Evolutionary conservation across 202 grass and related monocot species (phyloP), one percentile per base, ranked within the genome.

Genomic region (Zoysia matrella): DNA sequence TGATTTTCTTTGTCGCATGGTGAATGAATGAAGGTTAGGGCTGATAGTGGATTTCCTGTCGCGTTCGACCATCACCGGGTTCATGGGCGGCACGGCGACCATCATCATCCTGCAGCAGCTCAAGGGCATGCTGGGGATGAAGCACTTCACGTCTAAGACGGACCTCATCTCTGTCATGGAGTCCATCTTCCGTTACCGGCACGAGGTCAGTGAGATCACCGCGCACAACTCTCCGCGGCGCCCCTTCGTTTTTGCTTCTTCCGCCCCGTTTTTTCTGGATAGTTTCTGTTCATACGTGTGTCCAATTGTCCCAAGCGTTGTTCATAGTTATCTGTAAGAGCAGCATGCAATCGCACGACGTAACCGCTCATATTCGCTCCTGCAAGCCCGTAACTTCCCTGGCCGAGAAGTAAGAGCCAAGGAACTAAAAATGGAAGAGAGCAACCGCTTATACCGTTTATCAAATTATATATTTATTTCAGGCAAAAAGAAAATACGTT

Each of bases 101-200:
- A 95, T 98, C 77, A 94, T 98, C 83, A 93, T 98, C 61, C 36
- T 98, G 88, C 95, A 95, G 88, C 95, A 98, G 83, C 76, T 98
- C 82, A 98, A 98, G 77, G 95, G 95, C 5, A 47, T 98, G 48
- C 92, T 98, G 11, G 95, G 95, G 84, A 70, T 98, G 87, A 85
- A 83, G 14, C 89, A 98, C 67, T 95, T 98, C 90, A 95, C 95
- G 55, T 7, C 88, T 60, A 98, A 98, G 79, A 98, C 95, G 1
- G 92, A 98, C 77, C 0, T 98, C 41, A 47, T 98, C 73, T 95
- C 95, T 69, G 92, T 98, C 30, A 7, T 95, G 9, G 70, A 48
- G 68, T 83, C 92, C 15, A 52, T 91, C 76, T 90, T 93, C 85
- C 68, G 60, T 4, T 84, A 95, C 75, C 90, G 85, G 62, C 46